These are phyloP conservation scores for Sesbania bispinosa DNA, from an alignment of 306 rosid species.

Conservation along the genomic window DNA sequence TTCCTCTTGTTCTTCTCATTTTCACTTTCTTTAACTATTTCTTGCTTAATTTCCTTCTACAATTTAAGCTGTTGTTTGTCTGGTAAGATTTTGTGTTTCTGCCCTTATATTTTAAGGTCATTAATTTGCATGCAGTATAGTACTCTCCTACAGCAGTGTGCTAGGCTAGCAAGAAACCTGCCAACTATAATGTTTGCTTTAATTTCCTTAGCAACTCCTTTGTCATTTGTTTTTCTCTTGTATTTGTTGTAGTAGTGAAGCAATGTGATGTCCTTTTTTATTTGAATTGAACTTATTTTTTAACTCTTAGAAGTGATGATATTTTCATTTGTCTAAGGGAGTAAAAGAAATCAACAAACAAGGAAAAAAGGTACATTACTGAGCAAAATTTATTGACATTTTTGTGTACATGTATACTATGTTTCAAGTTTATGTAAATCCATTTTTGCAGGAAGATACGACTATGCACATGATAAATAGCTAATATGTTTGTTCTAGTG, in stretches of 20 bases:
- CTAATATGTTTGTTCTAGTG: too few species aligned
- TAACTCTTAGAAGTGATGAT: neutral
- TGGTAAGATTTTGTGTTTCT: constrained; percentile 44
- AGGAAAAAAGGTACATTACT: too few species aligned
- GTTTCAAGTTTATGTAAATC: too few species aligned
- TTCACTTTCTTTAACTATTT: too few species aligned
- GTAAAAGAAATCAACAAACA: too few species aligned
- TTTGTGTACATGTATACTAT: too few species aligned
- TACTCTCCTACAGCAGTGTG: neutral
- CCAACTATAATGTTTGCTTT: neutral
- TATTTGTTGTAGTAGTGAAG: neutral
- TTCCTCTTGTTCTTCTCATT: too few species aligned
- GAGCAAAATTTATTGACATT: too few species aligned
- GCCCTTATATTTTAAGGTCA: neutral
- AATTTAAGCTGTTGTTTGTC: too few species aligned
- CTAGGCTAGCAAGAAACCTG: neutral
- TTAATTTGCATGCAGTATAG: neutral
- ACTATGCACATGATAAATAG: too few species aligned
- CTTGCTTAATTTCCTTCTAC: too few species aligned
- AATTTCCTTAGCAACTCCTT: neutral
- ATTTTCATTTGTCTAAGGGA: constrained; percentile 26
- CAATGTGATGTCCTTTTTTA: neutral
- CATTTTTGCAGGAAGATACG: too few species aligned
- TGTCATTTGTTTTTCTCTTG: neutral
- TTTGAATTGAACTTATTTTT: constrained; percentile 8